These are phyloP conservation scores for Manihot esculenta DNA, from an alignment of 441 rosid species.

Conservation along the genomic window DNA sequence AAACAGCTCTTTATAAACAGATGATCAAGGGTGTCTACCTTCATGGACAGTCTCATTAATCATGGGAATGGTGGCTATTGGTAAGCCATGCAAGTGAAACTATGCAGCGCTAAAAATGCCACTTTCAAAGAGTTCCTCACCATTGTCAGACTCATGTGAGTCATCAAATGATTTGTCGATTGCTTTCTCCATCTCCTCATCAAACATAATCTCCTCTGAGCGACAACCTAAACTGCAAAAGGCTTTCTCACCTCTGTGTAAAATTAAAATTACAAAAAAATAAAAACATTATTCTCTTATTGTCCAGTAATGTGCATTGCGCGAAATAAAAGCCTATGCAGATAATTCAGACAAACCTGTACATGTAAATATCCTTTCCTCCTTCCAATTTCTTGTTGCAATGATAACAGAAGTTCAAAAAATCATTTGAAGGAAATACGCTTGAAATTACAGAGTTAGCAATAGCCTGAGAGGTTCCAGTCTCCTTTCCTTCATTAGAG, in stretches of 20 bases:
- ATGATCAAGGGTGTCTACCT: constrained; percentile 41
- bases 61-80: constrained; percentile 35
- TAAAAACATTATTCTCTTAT: constrained; percentile 4
- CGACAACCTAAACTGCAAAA: constrained; percentile 79
- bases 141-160: constrained; percentile 16
- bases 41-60: constrained; percentile 29
- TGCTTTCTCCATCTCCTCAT: constrained; percentile 50
- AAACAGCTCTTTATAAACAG: constrained; percentile 66
- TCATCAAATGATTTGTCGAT: constrained; percentile 20
- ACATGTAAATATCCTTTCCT: constrained; percentile 74
- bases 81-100: not conserved
- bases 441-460: constrained; percentile 18
- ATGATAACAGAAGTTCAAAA: constrained; percentile 65
- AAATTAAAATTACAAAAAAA: constrained; percentile 19
- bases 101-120: constrained; percentile 40
- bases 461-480: constrained; percentile 21
- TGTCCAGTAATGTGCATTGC: not conserved
- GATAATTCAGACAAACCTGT: constrained; percentile 51
- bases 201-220: constrained; percentile 55
- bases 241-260: constrained; percentile 83
- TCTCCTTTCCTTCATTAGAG: constrained; percentile 28
- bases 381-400: constrained; percentile 71
- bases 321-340: not conserved
- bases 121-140: constrained; percentile 40
- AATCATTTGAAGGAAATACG: constrained; percentile 33